These are phyloP conservation scores for Fusarium nanum DNA, from an alignment of 2,329 filamentous ascomycete species.

Conservation along the genomic window DNA sequence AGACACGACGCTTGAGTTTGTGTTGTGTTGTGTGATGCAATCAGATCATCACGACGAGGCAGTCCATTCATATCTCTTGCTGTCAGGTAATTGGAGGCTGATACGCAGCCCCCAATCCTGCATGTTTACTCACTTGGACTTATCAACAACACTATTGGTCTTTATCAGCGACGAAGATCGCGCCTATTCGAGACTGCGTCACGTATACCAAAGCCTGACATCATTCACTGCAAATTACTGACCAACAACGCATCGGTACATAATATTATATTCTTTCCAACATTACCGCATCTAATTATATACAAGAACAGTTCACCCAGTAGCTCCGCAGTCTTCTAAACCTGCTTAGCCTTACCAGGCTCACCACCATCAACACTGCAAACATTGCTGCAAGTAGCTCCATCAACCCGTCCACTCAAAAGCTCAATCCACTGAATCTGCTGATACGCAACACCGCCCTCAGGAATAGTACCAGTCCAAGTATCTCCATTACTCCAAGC, in stretches of 20 bases:
- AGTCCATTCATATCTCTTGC: not conserved
- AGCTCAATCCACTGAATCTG: constrained; percentile 72
- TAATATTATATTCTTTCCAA: not conserved
- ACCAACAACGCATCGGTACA: not conserved
- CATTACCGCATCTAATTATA: not conserved
- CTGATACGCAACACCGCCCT: constrained; percentile 61
- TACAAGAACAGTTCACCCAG: not conserved
- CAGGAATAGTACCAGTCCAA: constrained; percentile 68
- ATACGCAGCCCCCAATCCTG: not conserved
- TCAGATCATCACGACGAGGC: too few species aligned
- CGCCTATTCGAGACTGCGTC: not conserved
- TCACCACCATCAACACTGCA: constrained; percentile 48
- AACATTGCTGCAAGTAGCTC: constrained; percentile 28
- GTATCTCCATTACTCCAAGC: constrained; percentile 69
- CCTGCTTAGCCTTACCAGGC: constrained; percentile 54
- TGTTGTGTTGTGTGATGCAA: not conserved
- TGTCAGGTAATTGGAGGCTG: not conserved
- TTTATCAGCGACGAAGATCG: not conserved
- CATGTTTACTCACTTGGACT: not conserved
- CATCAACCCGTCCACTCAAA: constrained; percentile 57
- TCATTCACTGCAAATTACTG: not conserved
- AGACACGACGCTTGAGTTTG: not conserved
- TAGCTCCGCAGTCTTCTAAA: constrained; percentile 15
- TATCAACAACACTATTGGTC: not conserved
- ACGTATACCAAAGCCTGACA: not conserved